Evolutionary conservation across 768 basidiomycete species (phyloP), one percentile per base, ranked within the genome.

Genomic region (Agrocybe chaxingu): DNA sequence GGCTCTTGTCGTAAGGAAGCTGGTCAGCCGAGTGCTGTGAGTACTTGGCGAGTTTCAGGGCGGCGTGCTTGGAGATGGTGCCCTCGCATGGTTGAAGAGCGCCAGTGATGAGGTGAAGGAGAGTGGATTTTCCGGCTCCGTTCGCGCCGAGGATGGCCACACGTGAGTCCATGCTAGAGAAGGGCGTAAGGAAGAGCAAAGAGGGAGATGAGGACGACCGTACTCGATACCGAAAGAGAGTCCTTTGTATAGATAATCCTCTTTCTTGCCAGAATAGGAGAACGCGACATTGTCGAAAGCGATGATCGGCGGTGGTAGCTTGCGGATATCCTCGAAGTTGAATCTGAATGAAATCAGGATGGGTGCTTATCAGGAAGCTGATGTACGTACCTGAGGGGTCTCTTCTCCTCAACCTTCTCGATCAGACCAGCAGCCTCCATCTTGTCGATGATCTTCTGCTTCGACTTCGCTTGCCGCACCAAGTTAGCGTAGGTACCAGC

Each of bases 401-500:
- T 84, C 33, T 79, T 77, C 3, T 67, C 66, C 64, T 95, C 92
- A 51, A 97, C 74, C 73, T 92, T 93, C 70, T 99, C 92, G 64
- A 99, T 80, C 38, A 99, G 79, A 55, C 96, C 96, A 10, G 95
- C 96, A 24, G 96, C 96, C 77, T 99, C 97, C 96, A 99, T 99
- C 82, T 99, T 99, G 79, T 99, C 96, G 71, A 99, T 96, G 56
- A 99, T 98, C 81, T 99, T 99, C 71, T 99, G 96, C 69, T 99
- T 99, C 45, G 95, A 98, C 74, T 99, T 98, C 59, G 96, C 96
- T 70, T 99, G 96, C 63, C 87, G 92, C 62, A 99, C 96, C 58
- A 99, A 82, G 70, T 99, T 99, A 59, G 96, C 97, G 66, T 98
- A 99, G 33, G 96, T 99, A 82, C 96, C 96, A 33, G 96, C 96